phyloP scores from a whole-genome alignment of 2,329 filamentous ascomycete species.

The Didymella sp. region DNA sequence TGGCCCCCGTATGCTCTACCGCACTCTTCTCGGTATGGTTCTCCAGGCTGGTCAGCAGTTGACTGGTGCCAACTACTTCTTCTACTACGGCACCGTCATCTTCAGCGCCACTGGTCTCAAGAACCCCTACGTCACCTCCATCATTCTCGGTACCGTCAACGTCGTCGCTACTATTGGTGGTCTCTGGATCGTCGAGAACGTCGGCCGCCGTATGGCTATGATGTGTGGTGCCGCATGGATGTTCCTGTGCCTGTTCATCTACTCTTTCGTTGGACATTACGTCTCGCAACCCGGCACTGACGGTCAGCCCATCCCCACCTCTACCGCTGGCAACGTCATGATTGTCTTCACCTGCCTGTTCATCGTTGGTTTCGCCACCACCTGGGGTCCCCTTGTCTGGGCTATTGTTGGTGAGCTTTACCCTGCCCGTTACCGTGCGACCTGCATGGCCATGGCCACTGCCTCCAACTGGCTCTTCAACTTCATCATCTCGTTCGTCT shows the following conservation, averaged over 20 bases:
- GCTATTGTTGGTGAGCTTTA: conserved; percentile 72
- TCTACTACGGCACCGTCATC: conserved; percentile 60
- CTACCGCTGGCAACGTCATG: conserved; percentile 63
- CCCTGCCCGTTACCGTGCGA: conserved; percentile 62
- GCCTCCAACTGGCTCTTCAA: conserved; percentile 57
- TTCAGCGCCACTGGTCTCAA: conserved; percentile 52
- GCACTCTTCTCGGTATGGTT: conserved; percentile 67
- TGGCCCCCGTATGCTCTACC: conserved; percentile 71
- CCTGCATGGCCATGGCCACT: conserved; percentile 54
- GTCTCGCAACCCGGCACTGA: conserved; percentile 38
- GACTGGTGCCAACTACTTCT: conserved; percentile 73
- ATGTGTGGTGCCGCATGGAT: conserved; percentile 58
- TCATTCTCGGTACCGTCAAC: conserved; percentile 60
- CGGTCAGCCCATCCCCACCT: conserved; percentile 42
- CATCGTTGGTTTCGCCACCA: conserved; percentile 70
- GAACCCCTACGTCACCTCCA: conserved; percentile 56
- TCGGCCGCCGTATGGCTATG: conserved; percentile 56
- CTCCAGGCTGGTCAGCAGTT: conserved; percentile 73
- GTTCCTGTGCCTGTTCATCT: conserved; percentile 65
- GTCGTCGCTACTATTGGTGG: conserved; percentile 56
- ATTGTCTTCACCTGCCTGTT: conserved; percentile 75
- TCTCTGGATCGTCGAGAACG: conserved; percentile 56
- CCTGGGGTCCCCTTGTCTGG: conserved; percentile 77
- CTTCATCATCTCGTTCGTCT: conserved; percentile 70
- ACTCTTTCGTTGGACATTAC: conserved; percentile 57